Percentiles rank a stretch among this genome's conserved stretches.
Evolutionary conservation across 2,329 filamentous ascomycete genomes (phyloP).

Genomic region (Penicillium sclerotiorum): DNA sequence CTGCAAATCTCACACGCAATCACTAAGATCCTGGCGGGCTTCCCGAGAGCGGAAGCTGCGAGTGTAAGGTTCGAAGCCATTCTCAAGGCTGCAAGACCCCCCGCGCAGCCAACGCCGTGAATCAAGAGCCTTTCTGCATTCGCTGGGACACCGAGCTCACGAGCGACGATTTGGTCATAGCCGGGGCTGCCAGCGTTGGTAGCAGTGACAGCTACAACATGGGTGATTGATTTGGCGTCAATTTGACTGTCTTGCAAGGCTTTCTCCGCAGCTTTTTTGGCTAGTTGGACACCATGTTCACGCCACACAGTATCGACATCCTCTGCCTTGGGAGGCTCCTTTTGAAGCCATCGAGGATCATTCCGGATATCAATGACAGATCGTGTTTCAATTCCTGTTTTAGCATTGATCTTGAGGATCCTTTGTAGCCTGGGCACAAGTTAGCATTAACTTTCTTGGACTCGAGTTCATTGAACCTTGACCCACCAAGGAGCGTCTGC

Average conservation of each 20-base stretch:
- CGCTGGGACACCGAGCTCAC: not conserved
- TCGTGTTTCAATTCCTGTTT: not conserved
- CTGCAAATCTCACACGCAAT: not conserved
- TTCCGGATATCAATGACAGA: not conserved
- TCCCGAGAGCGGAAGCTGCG: not conserved
- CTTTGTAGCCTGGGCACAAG: not conserved
- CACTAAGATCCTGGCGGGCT: not conserved
- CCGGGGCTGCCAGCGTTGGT: constrained; percentile 1
- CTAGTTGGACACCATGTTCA: not conserved
- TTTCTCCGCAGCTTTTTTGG: not conserved
- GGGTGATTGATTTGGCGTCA: not conserved
- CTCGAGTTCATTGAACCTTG: no score
- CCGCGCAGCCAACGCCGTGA: not conserved
- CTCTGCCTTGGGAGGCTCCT: constrained; percentile 1
- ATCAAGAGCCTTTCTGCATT: not conserved
- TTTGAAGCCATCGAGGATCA: not conserved
- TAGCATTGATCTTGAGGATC: not conserved
- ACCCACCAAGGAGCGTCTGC: constrained; percentile 1
- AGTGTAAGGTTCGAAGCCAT: not conserved
- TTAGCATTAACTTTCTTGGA: not conserved
- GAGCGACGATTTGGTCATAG: not conserved
- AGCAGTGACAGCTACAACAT: not conserved
- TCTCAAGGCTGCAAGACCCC: not conserved
- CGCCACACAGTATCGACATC: not conserved
- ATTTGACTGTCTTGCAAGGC: not conserved